These are phyloP conservation scores for Phialocephala sp. DNA, from an alignment of 2,329 filamentous ascomycete genomes.

Conservation along the genomic window DNA sequence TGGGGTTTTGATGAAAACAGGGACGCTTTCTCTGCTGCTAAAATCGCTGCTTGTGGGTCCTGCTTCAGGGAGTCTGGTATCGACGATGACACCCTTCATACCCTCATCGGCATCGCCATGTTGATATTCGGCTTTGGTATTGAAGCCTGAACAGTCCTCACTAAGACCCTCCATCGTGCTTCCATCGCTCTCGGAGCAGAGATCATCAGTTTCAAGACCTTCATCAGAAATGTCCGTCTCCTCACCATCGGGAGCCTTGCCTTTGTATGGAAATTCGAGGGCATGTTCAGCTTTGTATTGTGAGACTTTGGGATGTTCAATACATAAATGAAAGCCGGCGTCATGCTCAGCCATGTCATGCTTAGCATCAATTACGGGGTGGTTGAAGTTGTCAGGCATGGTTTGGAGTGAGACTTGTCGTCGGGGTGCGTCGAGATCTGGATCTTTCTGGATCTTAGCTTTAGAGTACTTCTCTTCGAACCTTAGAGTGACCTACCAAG, in stretches of 20 bases:
- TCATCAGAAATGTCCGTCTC: background rate
- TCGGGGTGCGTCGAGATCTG: background rate
- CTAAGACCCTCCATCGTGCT: too few species aligned
- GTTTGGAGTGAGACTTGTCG: background rate
- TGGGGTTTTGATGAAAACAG: background rate
- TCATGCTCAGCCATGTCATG: background rate
- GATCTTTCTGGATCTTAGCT: background rate
- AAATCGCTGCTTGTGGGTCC: background rate
- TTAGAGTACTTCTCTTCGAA: background rate
- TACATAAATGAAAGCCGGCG: background rate
- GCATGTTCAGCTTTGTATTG: background rate
- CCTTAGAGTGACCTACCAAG: background rate
- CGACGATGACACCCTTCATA: background rate
- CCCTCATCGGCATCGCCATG: background rate
- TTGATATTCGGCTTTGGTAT: too few species aligned
- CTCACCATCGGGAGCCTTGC: background rate
- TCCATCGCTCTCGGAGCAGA: too few species aligned
- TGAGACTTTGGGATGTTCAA: background rate
- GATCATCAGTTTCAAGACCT: too few species aligned
- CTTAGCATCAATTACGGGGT: background rate
- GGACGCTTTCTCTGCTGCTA: background rate
- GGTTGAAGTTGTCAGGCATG: background rate
- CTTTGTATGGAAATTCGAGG: background rate
- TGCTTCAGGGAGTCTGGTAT: background rate
- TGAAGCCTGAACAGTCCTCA: too few species aligned